A percentile compares a stretch with the other conserved stretches of the same genome.
These are phyloP conservation scores for Candida neerlandica DNA, from an alignment of 1,139 yeast genomes.

Conservation along the genomic window DNA sequence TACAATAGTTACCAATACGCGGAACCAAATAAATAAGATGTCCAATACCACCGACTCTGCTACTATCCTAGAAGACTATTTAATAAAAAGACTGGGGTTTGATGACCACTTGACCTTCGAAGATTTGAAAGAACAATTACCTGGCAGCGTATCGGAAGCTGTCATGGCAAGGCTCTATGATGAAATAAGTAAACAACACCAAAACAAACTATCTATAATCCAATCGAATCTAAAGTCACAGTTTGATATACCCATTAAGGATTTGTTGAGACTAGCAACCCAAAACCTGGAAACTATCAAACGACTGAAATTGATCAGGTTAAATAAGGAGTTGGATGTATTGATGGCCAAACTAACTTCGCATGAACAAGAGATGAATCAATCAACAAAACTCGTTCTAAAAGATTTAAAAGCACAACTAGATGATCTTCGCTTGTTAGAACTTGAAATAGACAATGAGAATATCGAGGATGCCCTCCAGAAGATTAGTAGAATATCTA, in stretches of 20 bases:
- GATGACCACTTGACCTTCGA: conserved; percentile 10
- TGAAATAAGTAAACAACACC: conserved; percentile 25
- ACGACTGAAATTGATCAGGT: conserved; percentile 4
- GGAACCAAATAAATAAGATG: neutral
- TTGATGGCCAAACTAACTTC: conserved; percentile 4
- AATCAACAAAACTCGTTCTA: conserved; percentile 14
- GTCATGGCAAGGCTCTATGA: conserved; percentile 18
- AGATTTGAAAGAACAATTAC: conserved; percentile 16
- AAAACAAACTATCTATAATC: conserved; percentile 16
- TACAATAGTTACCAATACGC: too few species aligned
- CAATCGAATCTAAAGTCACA: conserved; percentile 19
- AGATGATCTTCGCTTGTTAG: conserved; percentile 3
- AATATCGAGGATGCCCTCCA: conserved; percentile 15
- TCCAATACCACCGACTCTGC: conserved; percentile 10
- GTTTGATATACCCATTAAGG: conserved; percentile 28
- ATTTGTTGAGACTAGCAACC: conserved; percentile 1
- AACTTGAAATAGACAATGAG: conserved; percentile 1
- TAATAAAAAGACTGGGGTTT: conserved; percentile 17
- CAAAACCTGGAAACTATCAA: conserved; percentile 1
- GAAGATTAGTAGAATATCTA: conserved; percentile 15
- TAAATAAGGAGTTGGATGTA: conserved; percentile 8
- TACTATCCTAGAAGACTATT: conserved; percentile 14
- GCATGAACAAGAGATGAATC: conserved; percentile 14
- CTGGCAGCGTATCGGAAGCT: conserved; percentile 9
- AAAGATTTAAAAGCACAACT: conserved; percentile 7